Evolutionary conservation across 768 basidiomycete species (phyloP).

Genomic region (Coprinopsis sp.): DNA sequence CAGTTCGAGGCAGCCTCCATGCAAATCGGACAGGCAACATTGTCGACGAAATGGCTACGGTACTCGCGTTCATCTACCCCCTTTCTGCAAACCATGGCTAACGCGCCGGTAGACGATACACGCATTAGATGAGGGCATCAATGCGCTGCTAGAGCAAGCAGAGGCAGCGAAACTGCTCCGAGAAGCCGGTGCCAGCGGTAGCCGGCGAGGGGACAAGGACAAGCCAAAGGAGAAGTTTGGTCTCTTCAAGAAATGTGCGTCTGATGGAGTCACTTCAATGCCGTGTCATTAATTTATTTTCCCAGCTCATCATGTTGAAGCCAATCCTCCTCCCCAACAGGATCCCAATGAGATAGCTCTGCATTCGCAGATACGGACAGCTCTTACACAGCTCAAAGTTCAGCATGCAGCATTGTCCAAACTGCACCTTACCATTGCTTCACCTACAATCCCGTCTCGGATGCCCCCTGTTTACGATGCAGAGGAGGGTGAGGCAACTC

Average conservation of each 20-base stretch:
- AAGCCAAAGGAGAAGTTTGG: slow-evolving; percentile 50
- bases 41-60: slow-evolving; percentile 64
- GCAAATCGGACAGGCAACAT: slow-evolving; percentile 46
- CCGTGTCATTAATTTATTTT: slow-evolving; percentile 1
- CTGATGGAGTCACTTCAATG: too few relatives aligned
- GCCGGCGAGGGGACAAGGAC: slow-evolving; percentile 49
- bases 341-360: too few relatives aligned
- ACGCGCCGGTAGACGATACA: slow-evolving; percentile 50
- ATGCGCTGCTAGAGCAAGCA: slow-evolving; percentile 36
- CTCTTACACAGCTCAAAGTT: slow-evolving; percentile 8
- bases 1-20: slow-evolving; percentile 39
- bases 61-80: slow-evolving; percentile 20
- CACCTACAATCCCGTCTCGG: slow-evolving; percentile 4
- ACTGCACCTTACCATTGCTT: slow-evolving; percentile 1
- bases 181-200: slow-evolving; percentile 25
- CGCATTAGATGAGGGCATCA: slow-evolving; percentile 53
- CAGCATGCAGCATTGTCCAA: slow-evolving; percentile 10
- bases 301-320: background rate
- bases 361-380: slow-evolving; percentile 2
- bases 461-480: slow-evolving; percentile 11
- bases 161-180: slow-evolving; percentile 21
- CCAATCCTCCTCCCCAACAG: too few relatives aligned
- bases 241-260: slow-evolving; percentile 62
- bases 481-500: slow-evolving; percentile 7
- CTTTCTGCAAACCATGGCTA: background rate